phyloP scores from a whole-genome alignment of 805 yeast genomes.

The Candida khao-thaluensis region DNA sequence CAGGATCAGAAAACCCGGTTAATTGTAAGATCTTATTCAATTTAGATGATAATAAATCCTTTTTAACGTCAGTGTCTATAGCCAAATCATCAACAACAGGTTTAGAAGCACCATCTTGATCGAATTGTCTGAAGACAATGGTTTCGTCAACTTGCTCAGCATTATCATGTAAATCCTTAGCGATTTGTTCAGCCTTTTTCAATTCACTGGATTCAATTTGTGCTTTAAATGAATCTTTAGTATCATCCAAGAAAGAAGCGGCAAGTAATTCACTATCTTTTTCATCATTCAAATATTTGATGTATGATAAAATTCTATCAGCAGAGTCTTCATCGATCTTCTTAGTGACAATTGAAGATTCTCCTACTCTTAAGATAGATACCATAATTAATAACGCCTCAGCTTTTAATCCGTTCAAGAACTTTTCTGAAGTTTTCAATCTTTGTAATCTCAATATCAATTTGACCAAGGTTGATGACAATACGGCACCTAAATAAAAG shows the following conservation, averaged over 20 bases:
- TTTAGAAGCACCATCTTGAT: constrained; percentile 31
- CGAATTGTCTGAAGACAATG: constrained; percentile 75
- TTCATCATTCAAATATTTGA: constrained; percentile 73
- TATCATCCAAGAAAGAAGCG: constrained; percentile 79
- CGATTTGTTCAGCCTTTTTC: constrained; percentile 55
- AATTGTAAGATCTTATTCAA: constrained; percentile 85
- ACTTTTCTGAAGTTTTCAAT: constrained; percentile 50
- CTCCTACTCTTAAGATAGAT: constrained; percentile 85
- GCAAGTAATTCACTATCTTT: constrained; percentile 52
- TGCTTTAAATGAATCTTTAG: constrained; percentile 76
- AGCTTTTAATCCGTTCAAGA: constrained; percentile 82
- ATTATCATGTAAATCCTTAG: constrained; percentile 56
- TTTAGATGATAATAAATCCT: constrained; percentile 69
- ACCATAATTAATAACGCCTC: constrained; percentile 94
- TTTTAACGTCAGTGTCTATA: constrained; percentile 51
- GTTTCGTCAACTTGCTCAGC: constrained; percentile 80
- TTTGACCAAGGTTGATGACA: constrained; percentile 86
- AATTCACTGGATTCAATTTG: constrained; percentile 64
- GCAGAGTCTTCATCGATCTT: constrained; percentile 93
- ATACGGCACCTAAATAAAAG: constrained; percentile 83
- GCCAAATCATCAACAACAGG: constrained; percentile 56
- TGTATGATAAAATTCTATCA: constrained; percentile 89
- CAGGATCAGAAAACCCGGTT: constrained; percentile 98
- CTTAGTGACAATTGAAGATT: constrained; percentile 63
- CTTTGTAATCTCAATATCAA: constrained; percentile 73